Evolutionary conservation across 371 early-diverging fungal genomes (phyloP).

Genomic region (Nematocida sp.): DNA sequence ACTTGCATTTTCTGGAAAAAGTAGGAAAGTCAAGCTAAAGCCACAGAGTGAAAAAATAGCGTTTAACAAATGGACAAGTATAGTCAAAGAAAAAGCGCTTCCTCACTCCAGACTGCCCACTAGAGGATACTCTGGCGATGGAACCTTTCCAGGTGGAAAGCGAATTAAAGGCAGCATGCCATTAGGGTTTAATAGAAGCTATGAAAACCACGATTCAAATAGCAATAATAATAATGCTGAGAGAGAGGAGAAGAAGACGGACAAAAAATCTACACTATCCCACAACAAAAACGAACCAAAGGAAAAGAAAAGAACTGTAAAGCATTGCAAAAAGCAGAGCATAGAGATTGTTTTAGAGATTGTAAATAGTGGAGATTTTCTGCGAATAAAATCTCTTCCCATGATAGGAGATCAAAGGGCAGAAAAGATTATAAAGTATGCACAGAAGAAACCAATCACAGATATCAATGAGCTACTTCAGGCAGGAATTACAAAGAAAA

Average conservation of each 20-base stretch:
- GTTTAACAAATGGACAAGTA: constrained; percentile 27
- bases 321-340: constrained; percentile 17
- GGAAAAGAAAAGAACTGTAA: constrained; percentile 1
- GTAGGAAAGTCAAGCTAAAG: constrained; percentile 71
- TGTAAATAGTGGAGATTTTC: constrained; percentile 72
- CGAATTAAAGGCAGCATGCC: background rate
- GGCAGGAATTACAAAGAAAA: constrained; percentile 51
- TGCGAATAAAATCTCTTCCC: constrained; percentile 72
- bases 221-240: background rate
- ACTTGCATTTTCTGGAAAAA: constrained; percentile 74
- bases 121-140: background rate
- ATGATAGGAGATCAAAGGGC: constrained; percentile 75
- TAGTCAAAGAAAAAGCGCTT: background rate
- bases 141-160: background rate
- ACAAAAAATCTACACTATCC: background rate
- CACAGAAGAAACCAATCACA: constrained; percentile 45
- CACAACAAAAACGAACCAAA: background rate
- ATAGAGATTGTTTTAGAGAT: constrained; percentile 67
- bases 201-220: background rate
- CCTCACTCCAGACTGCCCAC: background rate
- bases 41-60: constrained; percentile 21
- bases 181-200: background rate
- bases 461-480: constrained; percentile 19
- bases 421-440: constrained; percentile 72
- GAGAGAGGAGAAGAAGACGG: constrained; percentile 13